phyloP scores from a whole-genome alignment of 495 filamentous ascomycete species.

The Xylaria acuta region DNA sequence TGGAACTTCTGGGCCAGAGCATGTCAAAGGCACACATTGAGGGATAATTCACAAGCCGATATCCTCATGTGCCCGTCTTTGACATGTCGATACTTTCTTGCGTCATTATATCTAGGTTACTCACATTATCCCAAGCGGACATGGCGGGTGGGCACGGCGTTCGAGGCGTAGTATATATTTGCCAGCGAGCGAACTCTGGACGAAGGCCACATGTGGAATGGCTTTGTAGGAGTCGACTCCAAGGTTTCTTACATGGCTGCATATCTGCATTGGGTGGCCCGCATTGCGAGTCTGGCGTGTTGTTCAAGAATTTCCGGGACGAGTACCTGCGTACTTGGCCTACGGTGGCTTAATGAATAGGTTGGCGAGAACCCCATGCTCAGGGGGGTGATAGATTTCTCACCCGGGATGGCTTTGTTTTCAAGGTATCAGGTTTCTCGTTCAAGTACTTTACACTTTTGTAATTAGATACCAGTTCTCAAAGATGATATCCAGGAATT shows the following conservation, averaged over 20 bases:
- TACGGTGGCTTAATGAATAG: conserved; percentile 23
- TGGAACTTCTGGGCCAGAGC: conserved; percentile 79
- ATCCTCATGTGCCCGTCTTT: conserved; percentile 2
- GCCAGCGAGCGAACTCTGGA: background rate
- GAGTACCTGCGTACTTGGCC: conserved; percentile 20
- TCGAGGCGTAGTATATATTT: conserved; percentile 43
- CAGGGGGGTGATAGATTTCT: conserved; percentile 19
- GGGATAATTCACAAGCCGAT: conserved; percentile 45
- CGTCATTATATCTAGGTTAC: conserved; percentile 43
- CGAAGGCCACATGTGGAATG: conserved; percentile 6
- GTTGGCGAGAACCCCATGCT: conserved; percentile 24
- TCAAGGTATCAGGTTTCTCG: conserved; percentile 9
- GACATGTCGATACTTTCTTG: conserved; percentile 21
- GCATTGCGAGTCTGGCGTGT: conserved; percentile 35
- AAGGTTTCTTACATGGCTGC: conserved; percentile 40
- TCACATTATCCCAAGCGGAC: conserved; percentile 48
- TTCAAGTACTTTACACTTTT: conserved; percentile 29
- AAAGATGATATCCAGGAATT: conserved; percentile 41
- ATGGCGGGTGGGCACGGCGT: conserved; percentile 44
- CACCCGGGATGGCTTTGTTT: conserved; percentile 25
- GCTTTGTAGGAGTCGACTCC: conserved; percentile 32
- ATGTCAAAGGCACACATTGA: conserved; percentile 62
- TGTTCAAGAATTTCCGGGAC: conserved; percentile 29
- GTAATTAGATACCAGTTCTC: conserved; percentile 43
- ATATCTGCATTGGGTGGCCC: conserved; percentile 44